A percentile compares a stretch with the other conserved stretches of the same genome.
These are phyloP conservation scores for Grosmannia huntii DNA, from an alignment of 2,329 filamentous ascomycete species.

Conservation along the genomic window DNA sequence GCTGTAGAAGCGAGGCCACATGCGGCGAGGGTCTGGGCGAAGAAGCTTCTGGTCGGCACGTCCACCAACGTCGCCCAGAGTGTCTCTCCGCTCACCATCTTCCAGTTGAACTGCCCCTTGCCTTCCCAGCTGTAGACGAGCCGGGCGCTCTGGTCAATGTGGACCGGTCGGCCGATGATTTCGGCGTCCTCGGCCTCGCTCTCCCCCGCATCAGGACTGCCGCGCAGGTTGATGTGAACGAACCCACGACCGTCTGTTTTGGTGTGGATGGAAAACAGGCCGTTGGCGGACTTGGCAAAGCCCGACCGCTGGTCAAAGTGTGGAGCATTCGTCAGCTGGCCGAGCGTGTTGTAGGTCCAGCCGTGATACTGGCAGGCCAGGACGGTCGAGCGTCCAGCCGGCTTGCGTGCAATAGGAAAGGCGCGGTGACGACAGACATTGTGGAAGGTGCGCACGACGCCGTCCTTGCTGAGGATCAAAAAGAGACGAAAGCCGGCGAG, in stretches of 20 bases:
- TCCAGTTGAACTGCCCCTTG: constrained; percentile 4
- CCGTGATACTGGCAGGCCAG: constrained; percentile 5
- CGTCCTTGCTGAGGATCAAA: constrained; percentile 2
- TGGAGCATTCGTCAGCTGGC: constrained; percentile 1
- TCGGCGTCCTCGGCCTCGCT: neutral
- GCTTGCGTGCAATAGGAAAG: neutral
- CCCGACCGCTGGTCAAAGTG: constrained; percentile 2
- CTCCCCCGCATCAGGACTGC: neutral
- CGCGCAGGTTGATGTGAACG: neutral
- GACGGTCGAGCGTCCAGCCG: neutral
- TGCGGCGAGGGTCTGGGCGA: neutral
- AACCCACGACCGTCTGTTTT: neutral
- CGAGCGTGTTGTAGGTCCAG: constrained; percentile 5
- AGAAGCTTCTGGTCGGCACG: neutral
- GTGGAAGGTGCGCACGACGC: constrained; percentile 1
- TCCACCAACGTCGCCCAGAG: neutral
- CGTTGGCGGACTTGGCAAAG: neutral
- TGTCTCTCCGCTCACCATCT: neutral
- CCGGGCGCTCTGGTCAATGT: neutral
- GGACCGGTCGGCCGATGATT: neutral
- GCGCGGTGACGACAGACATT: constrained; percentile 6
- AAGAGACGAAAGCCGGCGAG: constrained; percentile 1
- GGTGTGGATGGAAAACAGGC: neutral
- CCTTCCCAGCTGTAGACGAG: neutral
- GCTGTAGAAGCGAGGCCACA: neutral